Evolutionary conservation across 441 rosid genomes (phyloP).

Genomic region (Populus hybrid): DNA sequence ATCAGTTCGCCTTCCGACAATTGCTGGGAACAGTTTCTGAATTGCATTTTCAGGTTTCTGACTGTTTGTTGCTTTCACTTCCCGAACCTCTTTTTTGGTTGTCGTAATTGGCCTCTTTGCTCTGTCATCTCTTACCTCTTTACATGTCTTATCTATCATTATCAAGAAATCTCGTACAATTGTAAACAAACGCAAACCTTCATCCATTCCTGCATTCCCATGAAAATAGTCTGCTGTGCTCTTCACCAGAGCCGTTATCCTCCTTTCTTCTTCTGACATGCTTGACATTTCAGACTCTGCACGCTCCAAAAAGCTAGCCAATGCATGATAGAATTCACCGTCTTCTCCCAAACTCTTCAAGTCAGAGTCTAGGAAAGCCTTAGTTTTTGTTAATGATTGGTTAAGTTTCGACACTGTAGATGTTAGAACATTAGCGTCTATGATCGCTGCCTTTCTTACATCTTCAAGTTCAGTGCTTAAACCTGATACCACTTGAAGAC

Average conservation of each 20-base stretch:
- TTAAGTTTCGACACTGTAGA: conserved; percentile 60
- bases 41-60: conserved; percentile 35
- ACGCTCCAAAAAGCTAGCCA: conserved; percentile 54
- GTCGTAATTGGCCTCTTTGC: conserved; percentile 24
- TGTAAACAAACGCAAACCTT: conserved; percentile 76
- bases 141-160: conserved; percentile 81
- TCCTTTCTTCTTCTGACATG: conserved; percentile 69
- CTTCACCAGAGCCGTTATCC: conserved; percentile 75
- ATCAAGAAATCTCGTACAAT: conserved; percentile 79
- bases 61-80: conserved; percentile 28
- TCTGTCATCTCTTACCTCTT: conserved; percentile 51
- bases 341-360: conserved; percentile 62
- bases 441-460: conserved; percentile 71
- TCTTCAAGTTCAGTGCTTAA: conserved; percentile 69
- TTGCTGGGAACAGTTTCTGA: conserved; percentile 60
- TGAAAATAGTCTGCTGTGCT: conserved; percentile 94
- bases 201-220: conserved; percentile 81
- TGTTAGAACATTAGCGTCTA: conserved; percentile 69
- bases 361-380: conserved; percentile 60
- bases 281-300: conserved; percentile 55
- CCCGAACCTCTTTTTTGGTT: conserved; percentile 33
- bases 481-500: conserved; percentile 76
- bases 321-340: conserved; percentile 51
- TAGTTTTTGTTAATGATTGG: conserved; percentile 47
- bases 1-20: conserved; percentile 45